Evolutionary conservation across 495 filamentous ascomycete genomes (phyloP), one percentile per base, ranked within the genome.

Genomic region (Tuber microsphaerosporum): DNA sequence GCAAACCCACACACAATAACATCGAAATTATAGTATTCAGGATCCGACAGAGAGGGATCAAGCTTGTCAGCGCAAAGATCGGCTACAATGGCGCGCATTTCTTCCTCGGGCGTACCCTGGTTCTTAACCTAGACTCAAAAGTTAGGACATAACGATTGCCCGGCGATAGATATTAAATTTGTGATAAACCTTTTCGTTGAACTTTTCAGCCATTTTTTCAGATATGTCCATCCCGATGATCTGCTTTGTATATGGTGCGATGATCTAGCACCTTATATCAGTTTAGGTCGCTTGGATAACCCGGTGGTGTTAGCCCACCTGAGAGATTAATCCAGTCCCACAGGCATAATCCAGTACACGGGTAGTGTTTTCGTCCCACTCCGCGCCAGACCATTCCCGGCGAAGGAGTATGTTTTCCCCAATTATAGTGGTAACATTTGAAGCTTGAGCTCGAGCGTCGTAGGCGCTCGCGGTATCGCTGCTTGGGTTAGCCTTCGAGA

Each of bases 261-360:
- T 73, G 31, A 73, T 17, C 77, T 79, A 22, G 70, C 61, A 31
- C 26, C 26, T 22, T 26, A 39, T 34, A 10, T 43, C 22, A 75
- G 42, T 39, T 8, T 74, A 65, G 14, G 26, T 34, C 56, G 14
- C 34, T 34, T 17, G 26, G 41, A 68, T 19, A 65, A 31, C 68
- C n/a, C 31, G 19, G 19, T 22, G 26, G 16, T 3, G 26, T 14
- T 12, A 6, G 56, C 45, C 65, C 70, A 79, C 84, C 84, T 84
- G 77, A 26, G 79, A 77, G n/a, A 90, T 83, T 34, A 84, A 71
- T 4, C 90, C 90, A 22, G 88, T 86, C 41, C 90, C 90, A 77
- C 89, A 91, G 41, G 90, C 90, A 82, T 91, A 92, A 75, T 92
- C 90, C 8, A 92, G 84, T 72, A 91, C 82, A 31, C 85, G 84